Percentiles rank a stretch among this genome's conserved stretches.
Conservation (phyloP, 495 filamentous ascomycete genomes). For the Daldinia concentrica region DNA sequence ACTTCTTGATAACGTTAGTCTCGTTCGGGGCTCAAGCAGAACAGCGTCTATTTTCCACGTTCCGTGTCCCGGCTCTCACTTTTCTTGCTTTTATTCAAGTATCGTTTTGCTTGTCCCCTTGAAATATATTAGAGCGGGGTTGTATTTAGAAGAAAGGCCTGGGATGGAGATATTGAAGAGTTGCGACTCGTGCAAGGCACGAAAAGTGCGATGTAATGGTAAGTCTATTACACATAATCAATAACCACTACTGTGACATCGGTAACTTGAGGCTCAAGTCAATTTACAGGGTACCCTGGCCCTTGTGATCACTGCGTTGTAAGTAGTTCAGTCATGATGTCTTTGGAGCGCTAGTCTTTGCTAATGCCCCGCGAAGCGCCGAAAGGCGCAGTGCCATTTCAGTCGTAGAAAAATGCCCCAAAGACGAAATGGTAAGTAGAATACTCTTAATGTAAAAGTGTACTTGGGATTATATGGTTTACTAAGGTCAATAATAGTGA, state of each 20-base stretch:
- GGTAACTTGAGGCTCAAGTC: slow-evolving; percentile 15
- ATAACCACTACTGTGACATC: neutral
- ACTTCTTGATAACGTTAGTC: slow-evolving; percentile 19
- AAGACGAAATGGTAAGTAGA: slow-evolving; percentile 24
- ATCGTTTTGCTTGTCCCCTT: neutral
- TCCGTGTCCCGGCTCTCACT: neutral
- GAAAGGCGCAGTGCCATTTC: slow-evolving; percentile 41
- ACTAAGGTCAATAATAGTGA: neutral
- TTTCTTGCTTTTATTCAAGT: neutral
- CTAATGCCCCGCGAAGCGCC: slow-evolving; percentile 34
- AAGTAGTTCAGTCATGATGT: slow-evolving; percentile 20
- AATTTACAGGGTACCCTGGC: slow-evolving; percentile 27
- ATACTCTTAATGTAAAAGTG: neutral
- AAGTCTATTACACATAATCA: slow-evolving; percentile 9
- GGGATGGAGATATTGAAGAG: slow-evolving; percentile 36
- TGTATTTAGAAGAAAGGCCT: neutral
- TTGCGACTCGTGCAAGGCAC: slow-evolving; percentile 47
- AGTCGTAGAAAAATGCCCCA: slow-evolving; percentile 37
- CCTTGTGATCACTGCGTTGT: slow-evolving; percentile 44
- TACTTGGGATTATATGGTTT: neutral
- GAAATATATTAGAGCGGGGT: neutral
- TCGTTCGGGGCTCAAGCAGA: neutral
- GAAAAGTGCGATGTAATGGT: slow-evolving; percentile 51
- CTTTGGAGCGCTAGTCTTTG: neutral
- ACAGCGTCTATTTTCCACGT: slow-evolving; percentile 1